Evolutionary conservation across 139 green algal genomes (phyloP).

Genomic region (Auxenochlorella pyrenoidosa): DNA sequence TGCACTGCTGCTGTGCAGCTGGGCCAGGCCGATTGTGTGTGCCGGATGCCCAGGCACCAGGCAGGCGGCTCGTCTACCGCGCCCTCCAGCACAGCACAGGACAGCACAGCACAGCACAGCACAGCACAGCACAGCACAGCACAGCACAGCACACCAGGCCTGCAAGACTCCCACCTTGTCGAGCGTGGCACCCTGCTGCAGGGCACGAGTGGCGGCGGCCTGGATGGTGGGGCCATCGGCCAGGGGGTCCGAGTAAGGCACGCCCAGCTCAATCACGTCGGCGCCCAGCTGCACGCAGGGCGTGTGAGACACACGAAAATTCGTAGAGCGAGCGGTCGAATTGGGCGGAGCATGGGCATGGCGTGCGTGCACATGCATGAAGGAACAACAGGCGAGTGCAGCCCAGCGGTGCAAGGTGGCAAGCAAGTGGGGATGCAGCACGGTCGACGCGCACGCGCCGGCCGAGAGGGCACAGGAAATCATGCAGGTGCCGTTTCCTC

Average conservation of each 20-base stretch:
- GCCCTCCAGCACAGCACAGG: not conserved
- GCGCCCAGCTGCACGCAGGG: slow-evolving; percentile 22
- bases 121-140: not conserved
- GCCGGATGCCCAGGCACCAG: no score
- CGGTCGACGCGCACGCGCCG: no score
- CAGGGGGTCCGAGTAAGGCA: slow-evolving; percentile 93
- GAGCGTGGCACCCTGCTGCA: slow-evolving; percentile 84
- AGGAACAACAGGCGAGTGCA: not conserved
- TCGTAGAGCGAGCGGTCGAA: no score
- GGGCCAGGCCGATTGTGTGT: no score
- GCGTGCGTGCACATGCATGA: not conserved
- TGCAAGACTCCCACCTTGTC: slow-evolving; percentile 51
- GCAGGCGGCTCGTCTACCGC: not conserved
- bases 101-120: not conserved
- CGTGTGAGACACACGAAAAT: no score
- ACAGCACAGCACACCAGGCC: not conserved
- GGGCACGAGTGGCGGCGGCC: slow-evolving; percentile 87
- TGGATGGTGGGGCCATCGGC: slow-evolving; percentile 98
- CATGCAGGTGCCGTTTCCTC: no score
- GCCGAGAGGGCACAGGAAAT: not conserved
- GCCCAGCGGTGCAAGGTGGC: no score
- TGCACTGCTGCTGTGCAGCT: no score
- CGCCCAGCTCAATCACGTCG: slow-evolving; percentile 98
- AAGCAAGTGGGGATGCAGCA: no score
- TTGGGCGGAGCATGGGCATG: no score